These are phyloP conservation scores for Suillus occidentalis DNA, from an alignment of 768 basidiomycete genomes.

Conservation along the genomic window DNA sequence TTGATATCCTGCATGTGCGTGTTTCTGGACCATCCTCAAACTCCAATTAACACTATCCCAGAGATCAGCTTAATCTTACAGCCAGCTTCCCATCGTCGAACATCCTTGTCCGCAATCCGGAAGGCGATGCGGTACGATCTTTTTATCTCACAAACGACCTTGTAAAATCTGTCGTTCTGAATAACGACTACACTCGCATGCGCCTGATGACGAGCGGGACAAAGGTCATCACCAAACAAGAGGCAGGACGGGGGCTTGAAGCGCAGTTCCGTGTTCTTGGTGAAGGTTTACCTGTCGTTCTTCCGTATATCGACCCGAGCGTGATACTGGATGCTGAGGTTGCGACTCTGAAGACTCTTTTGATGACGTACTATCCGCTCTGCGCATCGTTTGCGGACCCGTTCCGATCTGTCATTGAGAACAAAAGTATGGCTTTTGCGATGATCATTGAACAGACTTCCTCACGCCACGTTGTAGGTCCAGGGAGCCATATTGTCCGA, in stretches of 20 bases:
- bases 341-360: slow-evolving; percentile 57
- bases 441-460: neutral
- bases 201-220: slow-evolving; percentile 92
- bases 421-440: slow-evolving; percentile 46
- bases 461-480: slow-evolving; percentile 36
- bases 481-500: slow-evolving; percentile 72
- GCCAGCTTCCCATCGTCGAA: slow-evolving; percentile 71
- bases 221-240: slow-evolving; percentile 90
- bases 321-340: slow-evolving; percentile 62
- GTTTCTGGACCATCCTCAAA: neutral
- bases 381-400: slow-evolving; percentile 60
- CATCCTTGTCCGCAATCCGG: slow-evolving; percentile 85
- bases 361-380: slow-evolving; percentile 81
- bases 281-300: slow-evolving; percentile 80
- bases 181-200: slow-evolving; percentile 83
- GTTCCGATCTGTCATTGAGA: slow-evolving; percentile 55
- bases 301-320: slow-evolving; percentile 74
- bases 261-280: slow-evolving; percentile 74
- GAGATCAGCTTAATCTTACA: slow-evolving; percentile 70
- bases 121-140: slow-evolving; percentile 68
- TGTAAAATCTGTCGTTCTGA: slow-evolving; percentile 73
- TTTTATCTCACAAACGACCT: slow-evolving; percentile 87
- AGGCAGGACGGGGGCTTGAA: slow-evolving; percentile 59
- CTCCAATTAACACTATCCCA: slow-evolving; percentile 28
- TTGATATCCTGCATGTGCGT: slow-evolving; percentile 74